These are phyloP conservation scores for Botryosphaeria agaves DNA, from an alignment of 2,329 filamentous ascomycete genomes.

Conservation along the genomic window DNA sequence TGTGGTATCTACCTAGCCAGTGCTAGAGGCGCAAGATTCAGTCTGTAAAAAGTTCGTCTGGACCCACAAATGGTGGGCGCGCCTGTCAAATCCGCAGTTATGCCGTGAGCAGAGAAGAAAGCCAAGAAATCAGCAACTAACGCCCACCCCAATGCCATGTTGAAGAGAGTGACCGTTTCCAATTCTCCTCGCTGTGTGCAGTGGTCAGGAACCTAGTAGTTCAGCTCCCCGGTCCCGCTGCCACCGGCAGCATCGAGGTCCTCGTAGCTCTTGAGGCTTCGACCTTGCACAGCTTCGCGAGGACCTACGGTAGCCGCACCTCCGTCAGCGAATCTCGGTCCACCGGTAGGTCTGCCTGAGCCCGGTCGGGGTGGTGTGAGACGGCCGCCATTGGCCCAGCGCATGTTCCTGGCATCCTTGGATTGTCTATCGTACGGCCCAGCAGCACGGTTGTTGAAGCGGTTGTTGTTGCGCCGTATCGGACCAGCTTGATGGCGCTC, in stretches of 20 bases:
- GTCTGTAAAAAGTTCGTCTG: too few species aligned
- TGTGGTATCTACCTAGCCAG: background rate
- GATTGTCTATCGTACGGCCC: slow-evolving; percentile 23
- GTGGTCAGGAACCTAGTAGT: slow-evolving; percentile 44
- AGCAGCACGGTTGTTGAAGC: slow-evolving; percentile 12
- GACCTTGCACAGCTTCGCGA: slow-evolving; percentile 77
- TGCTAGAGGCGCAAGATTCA: background rate
- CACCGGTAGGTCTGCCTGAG: slow-evolving; percentile 24
- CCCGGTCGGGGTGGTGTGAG: slow-evolving; percentile 28
- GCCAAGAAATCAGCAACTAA: too few species aligned
- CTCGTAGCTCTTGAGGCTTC: slow-evolving; percentile 92
- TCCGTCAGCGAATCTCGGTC: slow-evolving; percentile 59
- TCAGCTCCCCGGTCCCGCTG: slow-evolving; percentile 61
- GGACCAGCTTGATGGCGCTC: slow-evolving; percentile 23
- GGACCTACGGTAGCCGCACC: slow-evolving; percentile 61
- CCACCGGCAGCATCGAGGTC: slow-evolving; percentile 65
- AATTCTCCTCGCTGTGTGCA: background rate
- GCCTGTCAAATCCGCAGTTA: too few species aligned
- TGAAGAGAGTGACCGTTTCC: too few species aligned
- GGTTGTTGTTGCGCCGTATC: slow-evolving; percentile 15
- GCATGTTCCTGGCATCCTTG: slow-evolving; percentile 25
- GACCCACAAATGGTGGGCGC: too few species aligned
- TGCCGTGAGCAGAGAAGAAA: too few species aligned
- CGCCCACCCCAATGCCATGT: too few species aligned
- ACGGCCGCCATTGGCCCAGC: slow-evolving; percentile 26